These are phyloP conservation scores for Pyrenochaeta sp. DNA, from an alignment of 2,329 filamentous ascomycete species.

Conservation along the genomic window DNA sequence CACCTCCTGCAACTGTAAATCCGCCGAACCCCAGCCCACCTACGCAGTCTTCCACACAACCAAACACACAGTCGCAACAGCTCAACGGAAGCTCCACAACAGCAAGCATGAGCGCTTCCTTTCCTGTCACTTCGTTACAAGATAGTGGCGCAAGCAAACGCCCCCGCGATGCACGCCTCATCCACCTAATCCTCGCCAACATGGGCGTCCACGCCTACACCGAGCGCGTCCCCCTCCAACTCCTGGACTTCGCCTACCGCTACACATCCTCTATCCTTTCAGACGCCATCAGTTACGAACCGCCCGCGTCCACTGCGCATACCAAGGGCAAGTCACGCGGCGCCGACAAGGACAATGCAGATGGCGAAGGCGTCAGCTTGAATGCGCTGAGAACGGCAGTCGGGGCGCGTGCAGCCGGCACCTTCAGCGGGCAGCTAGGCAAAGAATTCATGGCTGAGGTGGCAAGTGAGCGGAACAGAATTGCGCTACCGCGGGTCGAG, in stretches of 20 bases:
- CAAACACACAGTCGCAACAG: conserved; percentile 17
- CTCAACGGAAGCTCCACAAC: conserved; percentile 26
- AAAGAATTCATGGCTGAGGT: conserved; percentile 82
- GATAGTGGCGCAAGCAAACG: conserved; percentile 55
- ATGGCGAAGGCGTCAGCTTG: conserved; percentile 63
- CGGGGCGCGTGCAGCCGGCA: conserved; percentile 71
- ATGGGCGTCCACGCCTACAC: conserved; percentile 84
- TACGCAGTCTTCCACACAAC: conserved; percentile 34
- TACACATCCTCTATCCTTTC: conserved; percentile 76
- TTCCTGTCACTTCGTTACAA: conserved; percentile 44
- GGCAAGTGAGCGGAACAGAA: conserved; percentile 60
- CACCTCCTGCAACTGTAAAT: conserved; percentile 45
- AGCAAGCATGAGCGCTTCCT: conserved; percentile 28
- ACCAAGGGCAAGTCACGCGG: conserved; percentile 30
- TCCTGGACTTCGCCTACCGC: conserved; percentile 87
- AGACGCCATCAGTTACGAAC: conserved; percentile 61
- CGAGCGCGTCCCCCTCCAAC: conserved; percentile 80
- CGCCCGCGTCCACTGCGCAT: conserved; percentile 20
- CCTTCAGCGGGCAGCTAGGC: conserved; percentile 68
- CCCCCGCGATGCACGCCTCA: conserved; percentile 79
- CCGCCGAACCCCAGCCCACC: conserved; percentile 41
- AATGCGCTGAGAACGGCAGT: conserved; percentile 78
- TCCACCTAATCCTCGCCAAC: conserved; percentile 80
- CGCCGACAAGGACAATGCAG: conserved; percentile 39
- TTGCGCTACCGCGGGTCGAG: conserved; percentile 55